Evolutionary conservation across 306 rosid species (phyloP), one percentile per base, ranked within the genome.

Genomic region (Acmispon strigosus): DNA sequence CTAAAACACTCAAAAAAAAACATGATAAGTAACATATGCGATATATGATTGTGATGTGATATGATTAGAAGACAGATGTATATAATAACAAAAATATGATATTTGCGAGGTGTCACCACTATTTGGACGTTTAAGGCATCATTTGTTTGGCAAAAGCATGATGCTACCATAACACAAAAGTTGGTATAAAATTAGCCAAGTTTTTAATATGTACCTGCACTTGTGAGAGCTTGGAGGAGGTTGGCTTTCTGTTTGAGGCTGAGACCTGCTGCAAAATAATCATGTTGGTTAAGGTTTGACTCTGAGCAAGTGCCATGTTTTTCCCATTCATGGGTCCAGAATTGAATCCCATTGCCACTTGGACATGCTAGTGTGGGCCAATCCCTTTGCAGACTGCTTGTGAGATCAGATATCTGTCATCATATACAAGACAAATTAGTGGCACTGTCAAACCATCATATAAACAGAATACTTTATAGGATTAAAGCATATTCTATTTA

Each of bases 231-330:
- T 82, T 81, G 72, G 19, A 86, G 91, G 37, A 90, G 82, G 50
- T 81, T 84, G 18, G 80, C 49, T 29, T 59, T 79, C 34, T 70
- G 47, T 77, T 77, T 87, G 10, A 90, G 78, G 69, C 18, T 78
- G 36, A 90, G 91, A 62, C 79, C 75, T 4, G 91, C 67, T 68
- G 57, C 81, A 61, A 90, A 90, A 58, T 90, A 90, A 42, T 81
- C 80, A 52, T 87, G 96, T 63, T 90, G 91, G 22, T 79, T 62
- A 36, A 90, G 89, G 12, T 62, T 24, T 65, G 91, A 87, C 62
- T 87, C 91, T 0, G 91, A 87, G 76, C 96, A 90, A 61, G 94
- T 90, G 1, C 96, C 96, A 70, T 90, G 96, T 70, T 90, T 90
- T 4, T 82, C 83, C 94, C 96, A 90, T 68, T 87, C 93, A 61